These are phyloP conservation scores for Hippophae tibetana DNA, from an alignment of 306 rosid genomes.

Conservation along the genomic window DNA sequence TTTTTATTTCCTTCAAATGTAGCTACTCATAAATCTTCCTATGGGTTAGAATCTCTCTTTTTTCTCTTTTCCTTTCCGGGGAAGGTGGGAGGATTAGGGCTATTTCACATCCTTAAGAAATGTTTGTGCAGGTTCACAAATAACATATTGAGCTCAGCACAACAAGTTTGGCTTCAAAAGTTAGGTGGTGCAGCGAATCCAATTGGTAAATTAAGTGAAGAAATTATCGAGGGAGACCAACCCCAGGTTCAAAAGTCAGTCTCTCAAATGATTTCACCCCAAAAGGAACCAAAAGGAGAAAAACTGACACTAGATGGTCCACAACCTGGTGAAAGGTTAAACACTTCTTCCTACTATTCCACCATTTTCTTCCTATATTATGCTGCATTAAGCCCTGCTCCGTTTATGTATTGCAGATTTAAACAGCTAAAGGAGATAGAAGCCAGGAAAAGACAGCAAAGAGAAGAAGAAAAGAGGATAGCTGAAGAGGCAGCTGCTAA, in stretches of 20 bases:
- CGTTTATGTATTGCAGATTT: conserved; percentile 45
- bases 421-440: conserved; percentile 82
- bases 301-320: conserved; percentile 41
- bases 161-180: conserved; percentile 96
- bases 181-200: conserved; percentile 76
- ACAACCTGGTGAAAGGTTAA: conserved; percentile 76
- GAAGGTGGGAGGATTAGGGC: not conserved
- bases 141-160: conserved; percentile 88
- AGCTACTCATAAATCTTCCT: not conserved
- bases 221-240: conserved; percentile 34
- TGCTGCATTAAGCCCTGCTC: conserved; percentile 15
- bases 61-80: conserved; percentile 2
- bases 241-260: conserved; percentile 36
- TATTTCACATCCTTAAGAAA: conserved; percentile 20
- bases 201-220: conserved; percentile 31
- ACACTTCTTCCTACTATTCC: conserved; percentile 8
- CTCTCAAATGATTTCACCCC: conserved; percentile 30
- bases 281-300: conserved; percentile 32
- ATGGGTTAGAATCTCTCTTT: not conserved
- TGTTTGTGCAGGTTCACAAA: conserved; percentile 67
- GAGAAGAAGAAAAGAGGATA: conserved; percentile 72
- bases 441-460: conserved; percentile 44
- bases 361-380: conserved; percentile 5
- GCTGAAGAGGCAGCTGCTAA: conserved; percentile 45
- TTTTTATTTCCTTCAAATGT: conserved; percentile 3